These are phyloP conservation scores for Penicillium griseofulvum DNA, from an alignment of 2,329 filamentous ascomycete species.

Conservation along the genomic window DNA sequence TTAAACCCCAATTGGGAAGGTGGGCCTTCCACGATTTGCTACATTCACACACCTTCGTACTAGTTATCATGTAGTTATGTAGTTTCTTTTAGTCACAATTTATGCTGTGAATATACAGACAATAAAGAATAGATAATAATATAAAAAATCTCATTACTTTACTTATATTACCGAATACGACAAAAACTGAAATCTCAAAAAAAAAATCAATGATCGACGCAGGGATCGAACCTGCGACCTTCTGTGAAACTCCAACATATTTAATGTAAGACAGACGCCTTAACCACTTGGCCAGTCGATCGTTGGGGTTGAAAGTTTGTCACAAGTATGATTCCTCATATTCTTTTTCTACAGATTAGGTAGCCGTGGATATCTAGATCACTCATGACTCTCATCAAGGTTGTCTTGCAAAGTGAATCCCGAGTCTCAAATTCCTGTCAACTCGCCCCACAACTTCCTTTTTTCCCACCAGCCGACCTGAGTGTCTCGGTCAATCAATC, in stretches of 20 bases:
- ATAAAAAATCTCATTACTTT: no score
- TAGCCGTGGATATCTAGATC: no score
- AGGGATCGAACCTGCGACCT: constrained; percentile 6
- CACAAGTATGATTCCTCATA: not conserved
- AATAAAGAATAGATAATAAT: not conserved
- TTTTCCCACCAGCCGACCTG: no score
- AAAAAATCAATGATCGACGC: constrained; percentile 5
- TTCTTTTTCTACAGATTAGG: not conserved
- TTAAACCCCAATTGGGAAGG: constrained; percentile 34
- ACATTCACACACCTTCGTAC: not conserved
- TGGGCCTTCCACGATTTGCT: not conserved
- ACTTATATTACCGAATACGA: no score
- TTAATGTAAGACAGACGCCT: constrained; percentile 10
- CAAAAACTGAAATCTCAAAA: not conserved
- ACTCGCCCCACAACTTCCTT: no score
- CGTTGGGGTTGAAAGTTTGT: not conserved
- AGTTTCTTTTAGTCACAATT: not conserved
- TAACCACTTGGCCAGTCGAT: constrained; percentile 11
- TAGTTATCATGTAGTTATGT: no score
- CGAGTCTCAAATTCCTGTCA: no score
- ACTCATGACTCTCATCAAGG: no score
- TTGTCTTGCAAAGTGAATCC: no score
- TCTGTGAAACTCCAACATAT: constrained; percentile 6
- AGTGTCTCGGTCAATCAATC: no score
- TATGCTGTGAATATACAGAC: not conserved